These are phyloP conservation scores for Xylariaceae sp. DNA, from an alignment of 2,329 filamentous ascomycete genomes.

Conservation along the genomic window DNA sequence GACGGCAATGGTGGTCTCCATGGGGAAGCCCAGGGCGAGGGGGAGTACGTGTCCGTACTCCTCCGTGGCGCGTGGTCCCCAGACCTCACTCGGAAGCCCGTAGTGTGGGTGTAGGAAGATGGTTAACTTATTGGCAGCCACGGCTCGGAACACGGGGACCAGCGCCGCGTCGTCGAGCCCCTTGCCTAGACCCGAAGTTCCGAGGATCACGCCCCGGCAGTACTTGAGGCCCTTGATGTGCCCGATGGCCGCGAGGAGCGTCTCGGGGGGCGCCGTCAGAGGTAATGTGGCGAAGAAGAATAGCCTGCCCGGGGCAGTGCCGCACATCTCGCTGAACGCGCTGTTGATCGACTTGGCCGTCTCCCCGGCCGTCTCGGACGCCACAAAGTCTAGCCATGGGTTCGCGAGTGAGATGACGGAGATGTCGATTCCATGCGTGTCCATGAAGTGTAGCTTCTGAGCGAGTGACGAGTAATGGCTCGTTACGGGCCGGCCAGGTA, in stretches of 20 bases:
- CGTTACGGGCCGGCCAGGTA: conserved; percentile 82
- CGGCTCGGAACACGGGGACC: conserved; percentile 72
- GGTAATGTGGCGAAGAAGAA: conserved; percentile 87
- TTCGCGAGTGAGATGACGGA: conserved; percentile 91
- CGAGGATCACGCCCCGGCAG: conserved; percentile 86
- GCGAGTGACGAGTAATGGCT: conserved; percentile 81
- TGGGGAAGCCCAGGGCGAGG: conserved; percentile 83
- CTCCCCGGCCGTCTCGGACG: conserved; percentile 62
- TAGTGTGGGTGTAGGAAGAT: conserved; percentile 94
- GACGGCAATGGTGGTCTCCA: conserved; percentile 92
- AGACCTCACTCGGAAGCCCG: conserved; percentile 80
- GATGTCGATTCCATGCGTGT: conserved; percentile 78
- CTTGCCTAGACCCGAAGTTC: conserved; percentile 79
- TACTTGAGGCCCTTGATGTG: conserved; percentile 67
- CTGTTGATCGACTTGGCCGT: conserved; percentile 76
- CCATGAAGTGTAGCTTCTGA: conserved; percentile 88
- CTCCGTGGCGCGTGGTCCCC: conserved; percentile 69
- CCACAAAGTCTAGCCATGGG: conserved; percentile 89
- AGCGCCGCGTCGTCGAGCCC: conserved; percentile 81
- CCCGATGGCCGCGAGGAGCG: conserved; percentile 69
- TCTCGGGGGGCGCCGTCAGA: conserved; percentile 68
- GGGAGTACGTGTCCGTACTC: conserved; percentile 90
- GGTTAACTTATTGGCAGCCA: conserved; percentile 69
- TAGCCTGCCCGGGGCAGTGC: conserved; percentile 67
- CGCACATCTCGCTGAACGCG: conserved; percentile 78